Conservation (phyloP, 192 early-diverging fungal genomes). For the Backusella tuberculispora region DNA sequence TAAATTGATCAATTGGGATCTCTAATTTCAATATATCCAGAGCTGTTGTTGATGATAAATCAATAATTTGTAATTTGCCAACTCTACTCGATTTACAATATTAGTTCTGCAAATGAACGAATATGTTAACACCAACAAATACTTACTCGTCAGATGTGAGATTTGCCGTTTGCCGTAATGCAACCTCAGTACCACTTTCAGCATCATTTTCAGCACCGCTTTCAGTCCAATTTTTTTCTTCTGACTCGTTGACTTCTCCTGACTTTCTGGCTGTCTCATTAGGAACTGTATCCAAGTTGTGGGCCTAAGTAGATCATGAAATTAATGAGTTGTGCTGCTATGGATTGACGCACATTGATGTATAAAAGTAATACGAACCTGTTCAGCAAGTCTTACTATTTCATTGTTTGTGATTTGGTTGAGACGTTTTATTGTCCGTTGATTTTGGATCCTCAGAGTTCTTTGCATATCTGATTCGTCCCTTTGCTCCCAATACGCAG, state of each 20-base stretch:
- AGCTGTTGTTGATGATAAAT: constrained; percentile 2
- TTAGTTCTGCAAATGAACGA: neutral
- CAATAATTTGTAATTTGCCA: neutral
- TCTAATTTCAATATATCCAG: constrained; percentile 16
- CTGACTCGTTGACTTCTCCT: constrained; percentile 10
- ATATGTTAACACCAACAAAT: neutral
- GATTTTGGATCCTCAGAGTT: constrained; percentile 5
- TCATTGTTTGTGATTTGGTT: constrained; percentile 16
- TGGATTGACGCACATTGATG: constrained; percentile 18
- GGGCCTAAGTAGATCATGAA: neutral
- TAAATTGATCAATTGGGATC: constrained; percentile 6
- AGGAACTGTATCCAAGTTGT: neutral
- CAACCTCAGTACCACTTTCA: neutral
- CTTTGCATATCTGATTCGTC: constrained; percentile 6
- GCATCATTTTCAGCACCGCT: neutral
- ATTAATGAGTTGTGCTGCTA: constrained; percentile 15
- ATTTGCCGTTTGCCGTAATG: neutral
- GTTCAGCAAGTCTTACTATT: constrained; percentile 7
- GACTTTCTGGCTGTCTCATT: constrained; percentile 10
- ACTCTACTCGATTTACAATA: constrained; percentile 10
- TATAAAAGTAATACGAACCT: constrained; percentile 16
- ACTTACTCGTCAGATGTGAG: neutral
- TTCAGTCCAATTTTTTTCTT: constrained; percentile 1
- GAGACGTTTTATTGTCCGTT: constrained; percentile 7
- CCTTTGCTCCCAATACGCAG: constrained; percentile 12